phyloP scores from a whole-genome alignment of 805 yeast genomes.

The Saturnispora galanensis region DNA sequence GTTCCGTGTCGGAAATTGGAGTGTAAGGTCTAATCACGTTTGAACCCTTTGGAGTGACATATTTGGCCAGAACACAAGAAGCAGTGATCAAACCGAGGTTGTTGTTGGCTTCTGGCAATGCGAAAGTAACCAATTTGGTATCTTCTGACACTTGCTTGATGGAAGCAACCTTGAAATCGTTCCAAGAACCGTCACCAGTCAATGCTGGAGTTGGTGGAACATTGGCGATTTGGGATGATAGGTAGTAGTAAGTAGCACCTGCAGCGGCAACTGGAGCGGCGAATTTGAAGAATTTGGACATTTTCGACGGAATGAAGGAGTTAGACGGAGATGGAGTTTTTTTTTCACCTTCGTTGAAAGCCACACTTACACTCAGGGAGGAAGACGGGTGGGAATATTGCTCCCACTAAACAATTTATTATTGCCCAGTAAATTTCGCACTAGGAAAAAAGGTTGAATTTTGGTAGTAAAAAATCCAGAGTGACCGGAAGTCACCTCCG shows the following conservation, averaged over 20 bases:
- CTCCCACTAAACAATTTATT: too few species aligned
- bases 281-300: conserved; percentile 12
- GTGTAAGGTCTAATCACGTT: conserved; percentile 86
- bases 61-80: conserved; percentile 73
- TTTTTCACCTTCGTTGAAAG: too few species aligned
- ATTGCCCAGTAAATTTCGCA: too few species aligned
- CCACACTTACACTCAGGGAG: too few species aligned
- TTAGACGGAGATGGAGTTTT: background rate
- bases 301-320: background rate
- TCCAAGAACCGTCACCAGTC: conserved; percentile 58
- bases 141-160: conserved; percentile 44
- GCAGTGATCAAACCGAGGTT: conserved; percentile 73
- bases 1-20: conserved; percentile 64
- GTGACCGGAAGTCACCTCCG: too few species aligned
- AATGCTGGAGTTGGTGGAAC: conserved; percentile 36
- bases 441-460: too few species aligned
- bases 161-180: conserved; percentile 50
- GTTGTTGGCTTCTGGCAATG: conserved; percentile 55
- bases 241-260: conserved; percentile 29
- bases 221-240: conserved; percentile 14
- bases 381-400: too few species aligned
- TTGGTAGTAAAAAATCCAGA: too few species aligned
- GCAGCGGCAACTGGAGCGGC: conserved; percentile 29
- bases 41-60: conserved; percentile 71
- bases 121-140: conserved; percentile 62